phyloP scores from a whole-genome alignment of 768 basidiomycete genomes.

The Trametes cinnabarina region DNA sequence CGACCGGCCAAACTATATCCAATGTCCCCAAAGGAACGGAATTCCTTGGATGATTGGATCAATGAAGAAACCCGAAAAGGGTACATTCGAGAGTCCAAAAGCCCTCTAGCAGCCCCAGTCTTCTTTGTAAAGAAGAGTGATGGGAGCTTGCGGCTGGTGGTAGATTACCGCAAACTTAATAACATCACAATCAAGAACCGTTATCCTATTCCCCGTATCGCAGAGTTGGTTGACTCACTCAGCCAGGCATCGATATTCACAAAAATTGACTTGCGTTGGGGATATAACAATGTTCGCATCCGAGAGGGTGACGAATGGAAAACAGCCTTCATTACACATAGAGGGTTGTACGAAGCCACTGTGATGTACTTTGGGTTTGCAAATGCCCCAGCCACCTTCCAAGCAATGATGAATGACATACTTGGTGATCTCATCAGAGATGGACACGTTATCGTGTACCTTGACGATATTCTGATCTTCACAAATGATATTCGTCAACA shows the following conservation, averaged over 20 bases:
- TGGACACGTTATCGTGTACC: conserved; percentile 8
- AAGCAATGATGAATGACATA: conserved; percentile 16
- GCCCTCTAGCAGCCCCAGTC: conserved; percentile 24
- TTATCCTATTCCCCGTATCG: conserved; percentile 34
- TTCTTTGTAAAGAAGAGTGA: conserved; percentile 32
- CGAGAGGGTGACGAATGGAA: conserved; percentile 28
- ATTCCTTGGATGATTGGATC: conserved; percentile 18
- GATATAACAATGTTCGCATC: conserved; percentile 32
- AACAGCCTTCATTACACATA: conserved; percentile 28
- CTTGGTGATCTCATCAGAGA: conserved; percentile 19
- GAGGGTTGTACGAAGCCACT: neutral
- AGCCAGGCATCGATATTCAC: conserved; percentile 25
- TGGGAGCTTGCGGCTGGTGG: conserved; percentile 20
- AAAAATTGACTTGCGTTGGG: conserved; percentile 31
- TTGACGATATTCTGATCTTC: conserved; percentile 19
- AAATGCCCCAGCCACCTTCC: conserved; percentile 1
- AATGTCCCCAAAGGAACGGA: neutral
- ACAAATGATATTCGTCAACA: conserved; percentile 18
- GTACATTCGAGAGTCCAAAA: conserved; percentile 17
- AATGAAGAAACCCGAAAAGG: conserved; percentile 20
- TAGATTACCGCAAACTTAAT: conserved; percentile 33
- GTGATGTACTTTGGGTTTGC: conserved; percentile 21
- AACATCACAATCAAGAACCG: conserved; percentile 31
- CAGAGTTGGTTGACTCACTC: conserved; percentile 26
- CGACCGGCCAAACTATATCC: no score